Percentiles rank a stretch among this genome's conserved stretches.
phyloP scores from a whole-genome alignment of 345 rosid genomes.

The Eucalyptus tenuipes region DNA sequence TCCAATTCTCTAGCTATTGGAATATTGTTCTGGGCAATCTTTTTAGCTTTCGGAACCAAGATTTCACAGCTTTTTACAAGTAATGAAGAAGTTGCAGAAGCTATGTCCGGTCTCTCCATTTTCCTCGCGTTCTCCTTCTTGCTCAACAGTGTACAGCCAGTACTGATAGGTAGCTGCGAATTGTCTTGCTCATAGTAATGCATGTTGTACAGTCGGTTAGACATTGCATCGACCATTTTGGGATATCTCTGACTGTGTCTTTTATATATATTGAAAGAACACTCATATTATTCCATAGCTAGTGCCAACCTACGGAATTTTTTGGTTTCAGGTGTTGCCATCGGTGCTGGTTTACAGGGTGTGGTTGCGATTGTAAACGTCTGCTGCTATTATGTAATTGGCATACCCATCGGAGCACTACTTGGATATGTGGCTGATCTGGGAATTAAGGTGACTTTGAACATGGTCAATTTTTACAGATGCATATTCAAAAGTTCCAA shows the following conservation, averaged over 20 bases:
- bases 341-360: constrained; percentile 44
- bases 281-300: not conserved
- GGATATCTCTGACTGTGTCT: not conserved
- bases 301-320: not conserved
- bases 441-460: constrained; percentile 8
- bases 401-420: constrained; percentile 26
- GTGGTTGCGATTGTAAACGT: constrained; percentile 36
- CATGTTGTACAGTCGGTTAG: not conserved
- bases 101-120: constrained; percentile 30
- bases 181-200: not conserved
- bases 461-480: not conserved
- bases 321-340: constrained; percentile 24
- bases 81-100: constrained; percentile 22
- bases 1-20: constrained; percentile 23
- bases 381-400: constrained; percentile 34
- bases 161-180: constrained; percentile 25
- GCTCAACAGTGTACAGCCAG: constrained; percentile 53
- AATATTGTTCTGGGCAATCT: constrained; percentile 22
- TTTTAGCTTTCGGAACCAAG: constrained; percentile 23
- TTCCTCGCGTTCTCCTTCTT: constrained; percentile 52
- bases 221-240: not conserved
- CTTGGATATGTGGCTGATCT: constrained; percentile 20
- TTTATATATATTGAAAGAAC: not conserved
- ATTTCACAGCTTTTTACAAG: constrained; percentile 31
- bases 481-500: not conserved